Conservation (phyloP, 768 basidiomycete species). For the Psilocybe tampanensis region DNA sequence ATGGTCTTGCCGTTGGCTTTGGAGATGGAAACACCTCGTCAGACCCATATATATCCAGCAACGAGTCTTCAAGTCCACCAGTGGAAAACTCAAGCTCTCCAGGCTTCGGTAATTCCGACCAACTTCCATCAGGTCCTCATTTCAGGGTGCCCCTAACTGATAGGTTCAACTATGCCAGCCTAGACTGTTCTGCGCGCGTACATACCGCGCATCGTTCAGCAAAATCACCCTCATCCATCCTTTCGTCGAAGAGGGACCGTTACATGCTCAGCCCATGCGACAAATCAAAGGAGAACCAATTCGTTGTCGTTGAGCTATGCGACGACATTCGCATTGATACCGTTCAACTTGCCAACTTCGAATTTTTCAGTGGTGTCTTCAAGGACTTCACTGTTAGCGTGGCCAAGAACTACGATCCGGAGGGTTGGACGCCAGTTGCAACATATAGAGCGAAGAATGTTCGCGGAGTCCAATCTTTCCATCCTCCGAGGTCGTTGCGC, state of each 20-base stretch:
- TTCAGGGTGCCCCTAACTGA: constrained; percentile 72
- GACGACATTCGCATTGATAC: constrained; percentile 98
- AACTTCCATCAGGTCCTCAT: constrained; percentile 6
- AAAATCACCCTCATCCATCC: constrained; percentile 80
- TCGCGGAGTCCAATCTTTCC: constrained; percentile 90
- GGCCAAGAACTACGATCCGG: constrained; percentile 68
- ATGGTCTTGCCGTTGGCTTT: constrained; percentile 16
- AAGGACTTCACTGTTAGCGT: constrained; percentile 88
- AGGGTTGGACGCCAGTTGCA: constrained; percentile 75
- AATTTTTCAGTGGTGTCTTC: constrained; percentile 97
- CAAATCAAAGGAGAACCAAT: constrained; percentile 60
- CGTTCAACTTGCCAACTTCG: constrained; percentile 94
- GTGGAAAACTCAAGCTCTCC: constrained; percentile 3
- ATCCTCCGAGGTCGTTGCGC: constrained; percentile 67
- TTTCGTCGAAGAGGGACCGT: constrained; percentile 87
- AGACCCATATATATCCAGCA: constrained; percentile 7
- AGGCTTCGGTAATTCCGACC: constrained; percentile 8
- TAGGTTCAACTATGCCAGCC: constrained; percentile 92
- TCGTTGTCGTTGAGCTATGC: constrained; percentile 94
- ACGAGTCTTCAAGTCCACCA: constrained; percentile 3
- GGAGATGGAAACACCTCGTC: constrained; percentile 5
- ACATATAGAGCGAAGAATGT: constrained; percentile 86
- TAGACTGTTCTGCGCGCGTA: constrained; percentile 93
- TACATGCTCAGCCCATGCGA: constrained; percentile 97
- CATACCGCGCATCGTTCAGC: constrained; percentile 81